Evolutionary conservation across 2,329 filamentous ascomycete species (phyloP).

Genomic region (Chaetomium olivaceum): DNA sequence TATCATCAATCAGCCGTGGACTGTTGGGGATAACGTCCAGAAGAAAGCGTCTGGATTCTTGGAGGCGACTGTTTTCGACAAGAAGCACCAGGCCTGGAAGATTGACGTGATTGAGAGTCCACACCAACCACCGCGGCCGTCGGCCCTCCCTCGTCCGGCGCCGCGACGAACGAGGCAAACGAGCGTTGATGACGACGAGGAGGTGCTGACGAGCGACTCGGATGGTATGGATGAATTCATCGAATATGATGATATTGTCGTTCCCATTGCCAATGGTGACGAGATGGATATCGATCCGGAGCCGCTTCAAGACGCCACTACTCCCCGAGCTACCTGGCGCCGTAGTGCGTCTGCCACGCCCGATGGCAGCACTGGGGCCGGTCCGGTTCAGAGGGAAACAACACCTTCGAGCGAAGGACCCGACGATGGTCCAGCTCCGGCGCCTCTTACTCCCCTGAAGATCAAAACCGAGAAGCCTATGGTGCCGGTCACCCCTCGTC

Average conservation of each 20-base stretch:
- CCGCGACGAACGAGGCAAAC: slow-evolving; percentile 39
- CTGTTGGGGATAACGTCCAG: slow-evolving; percentile 52
- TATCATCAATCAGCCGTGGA: slow-evolving; percentile 56
- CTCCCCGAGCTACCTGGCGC: background rate
- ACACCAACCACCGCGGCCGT: slow-evolving; percentile 42
- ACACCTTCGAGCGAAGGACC: background rate
- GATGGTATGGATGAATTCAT: slow-evolving; percentile 55
- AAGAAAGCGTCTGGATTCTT: slow-evolving; percentile 56
- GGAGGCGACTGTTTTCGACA: slow-evolving; percentile 65
- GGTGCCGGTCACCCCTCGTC: slow-evolving; percentile 12
- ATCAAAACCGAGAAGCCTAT: slow-evolving; percentile 18
- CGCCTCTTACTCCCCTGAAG: slow-evolving; percentile 5
- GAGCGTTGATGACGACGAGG: slow-evolving; percentile 49
- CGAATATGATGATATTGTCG: slow-evolving; percentile 40
- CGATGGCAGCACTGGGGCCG: background rate
- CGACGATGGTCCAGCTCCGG: background rate
- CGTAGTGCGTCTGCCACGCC: background rate
- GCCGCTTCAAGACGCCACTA: background rate
- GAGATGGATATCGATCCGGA: slow-evolving; percentile 26
- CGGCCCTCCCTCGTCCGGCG: slow-evolving; percentile 30
- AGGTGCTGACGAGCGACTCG: slow-evolving; percentile 52
- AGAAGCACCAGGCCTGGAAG: slow-evolving; percentile 54
- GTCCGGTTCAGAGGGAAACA: background rate
- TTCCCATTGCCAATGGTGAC: slow-evolving; percentile 17
- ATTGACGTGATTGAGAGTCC: slow-evolving; percentile 49